A percentile compares a stretch with the other conserved stretches of the same genome.
phyloP scores from a whole-genome alignment of 306 rosid genomes.

The Trichosanthes truncata region DNA sequence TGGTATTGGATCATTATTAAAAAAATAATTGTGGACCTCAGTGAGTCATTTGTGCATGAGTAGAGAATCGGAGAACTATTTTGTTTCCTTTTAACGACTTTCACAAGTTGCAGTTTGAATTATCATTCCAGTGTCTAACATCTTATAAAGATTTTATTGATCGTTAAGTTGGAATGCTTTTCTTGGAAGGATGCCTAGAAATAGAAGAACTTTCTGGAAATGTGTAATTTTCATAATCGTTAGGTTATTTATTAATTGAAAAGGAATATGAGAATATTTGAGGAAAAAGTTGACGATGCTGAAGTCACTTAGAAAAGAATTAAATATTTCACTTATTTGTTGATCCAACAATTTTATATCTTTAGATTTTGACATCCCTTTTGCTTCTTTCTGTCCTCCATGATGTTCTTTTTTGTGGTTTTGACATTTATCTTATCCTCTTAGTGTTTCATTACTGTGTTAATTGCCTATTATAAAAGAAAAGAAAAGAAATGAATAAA shows the following conservation, averaged over 20 bases:
- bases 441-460: neutral
- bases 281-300: neutral
- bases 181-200: neutral
- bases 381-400: neutral
- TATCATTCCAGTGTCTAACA: neutral
- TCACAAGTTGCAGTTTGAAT: neutral
- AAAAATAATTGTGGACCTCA: neutral
- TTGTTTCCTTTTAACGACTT: neutral
- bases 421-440: neutral
- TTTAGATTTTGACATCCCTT: neutral
- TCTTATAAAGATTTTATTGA: neutral
- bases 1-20: neutral
- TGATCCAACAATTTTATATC: neutral
- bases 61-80: neutral
- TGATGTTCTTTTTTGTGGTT: neutral
- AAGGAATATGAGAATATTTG: neutral
- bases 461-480: neutral
- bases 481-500: slow-evolving; percentile 1
- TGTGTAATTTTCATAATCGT: neutral
- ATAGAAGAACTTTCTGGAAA: neutral
- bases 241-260: neutral
- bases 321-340: neutral
- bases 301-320: neutral
- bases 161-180: neutral
- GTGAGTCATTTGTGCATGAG: neutral